Conservation (phyloP, 192 early-diverging fungal species). For the Geranomyces michiganensis region DNA sequence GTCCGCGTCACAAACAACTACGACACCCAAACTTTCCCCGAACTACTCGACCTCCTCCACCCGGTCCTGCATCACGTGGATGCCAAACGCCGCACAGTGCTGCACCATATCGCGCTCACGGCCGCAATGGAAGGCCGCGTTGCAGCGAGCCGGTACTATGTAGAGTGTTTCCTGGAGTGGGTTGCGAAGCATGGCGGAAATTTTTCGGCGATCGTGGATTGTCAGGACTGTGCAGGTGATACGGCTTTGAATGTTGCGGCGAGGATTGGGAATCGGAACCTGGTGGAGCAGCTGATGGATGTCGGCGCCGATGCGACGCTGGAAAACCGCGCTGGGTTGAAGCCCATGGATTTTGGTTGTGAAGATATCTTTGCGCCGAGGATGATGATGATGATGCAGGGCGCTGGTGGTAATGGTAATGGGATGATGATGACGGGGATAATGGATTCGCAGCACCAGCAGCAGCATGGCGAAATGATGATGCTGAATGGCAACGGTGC, state of each 20-base stretch:
- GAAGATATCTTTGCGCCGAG: constrained; percentile 16
- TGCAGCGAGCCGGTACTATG: constrained; percentile 82
- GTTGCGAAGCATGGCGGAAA: constrained; percentile 53
- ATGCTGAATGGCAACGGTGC: neutral
- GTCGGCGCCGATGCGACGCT: constrained; percentile 75
- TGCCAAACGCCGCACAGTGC: constrained; percentile 77
- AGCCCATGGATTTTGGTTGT: constrained; percentile 69
- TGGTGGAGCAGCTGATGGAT: constrained; percentile 69
- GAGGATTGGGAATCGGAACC: constrained; percentile 73
- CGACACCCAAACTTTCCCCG: constrained; percentile 78
- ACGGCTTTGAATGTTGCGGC: constrained; percentile 91
- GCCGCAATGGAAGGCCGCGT: constrained; percentile 72
- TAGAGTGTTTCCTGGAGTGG: constrained; percentile 79
- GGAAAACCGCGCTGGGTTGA: constrained; percentile 69
- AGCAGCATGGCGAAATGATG: too few species aligned
- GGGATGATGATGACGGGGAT: constrained; percentile 9
- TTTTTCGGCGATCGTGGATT: constrained; percentile 58
- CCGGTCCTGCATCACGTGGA: constrained; percentile 78
- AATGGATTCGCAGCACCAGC: neutral
- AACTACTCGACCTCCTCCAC: constrained; percentile 72
- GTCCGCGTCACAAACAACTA: constrained; percentile 87
- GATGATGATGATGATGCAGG: neutral
- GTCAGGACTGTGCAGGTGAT: constrained; percentile 70
- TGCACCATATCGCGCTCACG: constrained; percentile 86
- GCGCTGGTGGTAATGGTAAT: neutral